Base-by-base conservation (phyloP, 1,284 basidiomycete species). In the Ceratobasidium sp. region DNA sequence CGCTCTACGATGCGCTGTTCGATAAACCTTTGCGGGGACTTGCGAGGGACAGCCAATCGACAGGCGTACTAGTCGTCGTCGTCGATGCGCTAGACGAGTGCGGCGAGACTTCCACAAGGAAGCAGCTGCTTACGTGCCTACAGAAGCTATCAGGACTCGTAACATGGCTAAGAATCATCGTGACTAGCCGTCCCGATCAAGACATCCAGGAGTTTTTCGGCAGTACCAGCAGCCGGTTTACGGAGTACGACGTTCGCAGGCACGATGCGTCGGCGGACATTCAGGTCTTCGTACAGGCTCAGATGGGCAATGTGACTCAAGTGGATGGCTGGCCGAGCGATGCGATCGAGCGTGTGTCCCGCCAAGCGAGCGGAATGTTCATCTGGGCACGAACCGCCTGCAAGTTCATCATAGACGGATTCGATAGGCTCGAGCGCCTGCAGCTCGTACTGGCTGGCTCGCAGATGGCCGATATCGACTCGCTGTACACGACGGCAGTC, bases 81-180 rank as follows among this genome's bases (percentile, higher is more conserved):
- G 26, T 79, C 2, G 70, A 79, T 39, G 78, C 71, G 3, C 53
- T 79, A 6, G 78, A 79, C 51, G 78, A 79, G 53, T 79, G 71
- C 18, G 56, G 12, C 3, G 39, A 42, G 0, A 28, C 26, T 10
- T 23, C 58, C 12, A 75, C 39, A 39, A 61, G 72, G 4, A 40
- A 2, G 4, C 60, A 10, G 23, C 64, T 76, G 3, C 46, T 67
- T 13, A 18, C 0, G 0, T 44, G 33, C 28, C 39, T 67, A 2
- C 63, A 15, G 2, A 26, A 56, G 23, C 26, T 76, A 28, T 18
- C 51, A 3, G 1, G 56, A 7, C 23, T 55, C 20, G 20, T 58
- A 23, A 15, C 64, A 1, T 60, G 20, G 1, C 7, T 79, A 6
- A 64, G 58, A n/a, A 44, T 79, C n/a, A 39, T 79, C 33, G 71